phyloP scores from a whole-genome alignment of 208 protist genomes.

The Crithidia brevicula region DNA sequence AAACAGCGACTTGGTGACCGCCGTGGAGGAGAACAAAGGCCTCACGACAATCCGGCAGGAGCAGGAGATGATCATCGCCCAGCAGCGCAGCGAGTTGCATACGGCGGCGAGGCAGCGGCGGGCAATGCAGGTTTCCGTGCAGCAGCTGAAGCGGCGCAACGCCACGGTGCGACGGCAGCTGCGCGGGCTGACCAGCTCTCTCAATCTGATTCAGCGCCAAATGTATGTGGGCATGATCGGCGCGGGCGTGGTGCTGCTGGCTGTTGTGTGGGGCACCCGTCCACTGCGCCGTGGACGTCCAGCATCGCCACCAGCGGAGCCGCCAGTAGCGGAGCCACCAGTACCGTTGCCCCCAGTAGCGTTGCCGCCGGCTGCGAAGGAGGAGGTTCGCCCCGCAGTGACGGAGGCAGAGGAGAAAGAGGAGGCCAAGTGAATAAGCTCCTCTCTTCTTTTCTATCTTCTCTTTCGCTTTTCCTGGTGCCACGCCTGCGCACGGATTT shows the following conservation, averaged over 20 bases:
- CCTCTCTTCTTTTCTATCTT: background rate
- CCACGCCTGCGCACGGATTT: too few species aligned
- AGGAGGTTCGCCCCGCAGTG: background rate
- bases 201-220: conserved; percentile 22
- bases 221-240: conserved; percentile 20
- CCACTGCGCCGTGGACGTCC: background rate
- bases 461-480: background rate
- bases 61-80: conserved; percentile 18
- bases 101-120: conserved; percentile 20
- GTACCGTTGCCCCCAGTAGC: background rate
- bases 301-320: background rate
- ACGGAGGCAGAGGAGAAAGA: background rate
- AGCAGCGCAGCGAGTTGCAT: conserved; percentile 25
- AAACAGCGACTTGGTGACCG: conserved; percentile 12
- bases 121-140: conserved; percentile 15
- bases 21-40: conserved; percentile 17
- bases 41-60: conserved; percentile 15
- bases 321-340: background rate
- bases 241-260: conserved; percentile 18
- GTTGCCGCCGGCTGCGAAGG: background rate
- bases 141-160: conserved; percentile 15
- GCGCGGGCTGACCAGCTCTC: conserved; percentile 11
- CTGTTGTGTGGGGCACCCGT: conserved; percentile 22
- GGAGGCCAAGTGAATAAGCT: background rate
- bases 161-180: conserved; percentile 20